phyloP scores from a whole-genome alignment of 305 asterid genomes.

The Coffea humblotiana region DNA sequence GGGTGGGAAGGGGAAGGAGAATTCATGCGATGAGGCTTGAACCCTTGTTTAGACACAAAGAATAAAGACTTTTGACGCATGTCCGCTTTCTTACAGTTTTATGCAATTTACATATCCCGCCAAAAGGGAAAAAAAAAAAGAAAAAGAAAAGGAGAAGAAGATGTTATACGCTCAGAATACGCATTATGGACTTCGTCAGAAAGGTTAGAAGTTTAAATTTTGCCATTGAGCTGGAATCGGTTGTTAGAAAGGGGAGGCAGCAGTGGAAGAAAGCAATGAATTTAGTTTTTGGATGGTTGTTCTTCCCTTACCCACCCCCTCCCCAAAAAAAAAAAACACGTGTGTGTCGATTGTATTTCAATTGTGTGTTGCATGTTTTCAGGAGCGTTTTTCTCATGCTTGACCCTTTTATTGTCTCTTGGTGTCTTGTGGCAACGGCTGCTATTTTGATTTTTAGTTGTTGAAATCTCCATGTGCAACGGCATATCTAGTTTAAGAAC shows the following conservation, averaged over 20 bases:
- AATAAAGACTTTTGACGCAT: too few species aligned
- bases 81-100: too few species aligned
- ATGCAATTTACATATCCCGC: background rate
- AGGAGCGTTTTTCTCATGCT: background rate
- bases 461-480: background rate
- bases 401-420: background rate
- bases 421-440: background rate
- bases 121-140: too few species aligned
- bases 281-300: background rate
- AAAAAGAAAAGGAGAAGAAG: background rate
- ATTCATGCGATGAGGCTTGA: background rate
- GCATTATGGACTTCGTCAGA: background rate
- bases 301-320: background rate
- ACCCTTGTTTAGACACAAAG: background rate
- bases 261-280: too few species aligned
- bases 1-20: background rate
- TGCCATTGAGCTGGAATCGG: background rate
- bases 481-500: background rate
- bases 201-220: too few species aligned
- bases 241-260: too few species aligned
- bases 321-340: too few species aligned
- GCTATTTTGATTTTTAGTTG: background rate
- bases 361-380: background rate
- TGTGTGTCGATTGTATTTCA: background rate
- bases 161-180: background rate